Evolutionary conservation across 805 yeast species (phyloP).

Genomic region (Pichia gijzeniarum): DNA sequence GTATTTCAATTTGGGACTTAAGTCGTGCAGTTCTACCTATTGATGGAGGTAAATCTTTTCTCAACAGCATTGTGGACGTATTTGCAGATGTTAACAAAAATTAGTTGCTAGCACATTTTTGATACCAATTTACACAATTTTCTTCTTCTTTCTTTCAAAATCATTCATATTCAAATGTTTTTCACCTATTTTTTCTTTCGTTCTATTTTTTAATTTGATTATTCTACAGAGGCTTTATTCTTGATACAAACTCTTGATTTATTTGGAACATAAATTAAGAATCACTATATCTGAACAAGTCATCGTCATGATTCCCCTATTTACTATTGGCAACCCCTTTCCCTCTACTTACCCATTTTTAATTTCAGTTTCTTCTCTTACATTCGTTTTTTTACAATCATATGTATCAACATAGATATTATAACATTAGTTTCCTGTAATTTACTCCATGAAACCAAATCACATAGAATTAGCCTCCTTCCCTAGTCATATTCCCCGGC

Average conservation of each 20-base stretch:
- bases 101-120: too few species aligned
- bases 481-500: too few species aligned
- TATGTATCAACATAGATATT: too few species aligned
- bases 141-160: background rate
- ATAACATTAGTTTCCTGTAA: too few species aligned
- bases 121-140: too few species aligned
- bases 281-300: background rate
- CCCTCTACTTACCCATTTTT: background rate
- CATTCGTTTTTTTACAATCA: too few species aligned
- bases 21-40: background rate
- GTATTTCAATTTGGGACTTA: background rate
- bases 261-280: background rate
- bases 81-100: too few species aligned
- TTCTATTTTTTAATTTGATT: background rate
- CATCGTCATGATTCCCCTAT: background rate
- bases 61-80: background rate
- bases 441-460: too few species aligned
- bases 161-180: background rate
- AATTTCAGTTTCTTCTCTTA: background rate
- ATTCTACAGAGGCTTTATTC: background rate
- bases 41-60: background rate
- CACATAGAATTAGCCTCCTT: too few species aligned
- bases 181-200: background rate
- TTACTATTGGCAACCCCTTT: background rate
- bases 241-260: background rate